phyloP scores from a whole-genome alignment of 192 early-diverging fungal genomes.

The Coemansia sp. region DNA sequence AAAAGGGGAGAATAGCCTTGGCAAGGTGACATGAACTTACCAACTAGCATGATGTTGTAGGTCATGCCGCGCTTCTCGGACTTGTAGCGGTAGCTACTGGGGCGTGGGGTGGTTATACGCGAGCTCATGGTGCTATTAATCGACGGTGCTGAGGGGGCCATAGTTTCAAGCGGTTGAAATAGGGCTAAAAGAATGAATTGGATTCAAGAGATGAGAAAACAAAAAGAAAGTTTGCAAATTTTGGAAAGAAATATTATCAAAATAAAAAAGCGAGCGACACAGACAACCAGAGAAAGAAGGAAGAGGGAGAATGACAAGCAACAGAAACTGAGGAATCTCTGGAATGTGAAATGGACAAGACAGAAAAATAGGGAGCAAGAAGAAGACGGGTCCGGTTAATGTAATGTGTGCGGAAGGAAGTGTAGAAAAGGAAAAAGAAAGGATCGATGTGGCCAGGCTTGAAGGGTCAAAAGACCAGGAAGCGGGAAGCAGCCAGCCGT shows the following conservation, averaged over 20 bases:
- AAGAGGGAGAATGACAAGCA: neutral
- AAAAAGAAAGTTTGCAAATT: neutral
- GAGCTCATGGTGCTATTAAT: conserved; percentile 53
- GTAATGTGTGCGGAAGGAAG: neutral
- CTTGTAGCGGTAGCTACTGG: conserved; percentile 76
- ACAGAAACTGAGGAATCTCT: neutral
- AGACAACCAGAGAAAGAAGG: neutral
- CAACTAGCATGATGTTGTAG: conserved; percentile 98
- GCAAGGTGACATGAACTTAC: conserved; percentile 54
- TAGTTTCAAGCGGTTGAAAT: conserved; percentile 7
- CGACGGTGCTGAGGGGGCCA: conserved; percentile 55
- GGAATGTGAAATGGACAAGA: neutral
- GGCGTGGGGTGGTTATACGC: conserved; percentile 51
- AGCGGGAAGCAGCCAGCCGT: too few species aligned
- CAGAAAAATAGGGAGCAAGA: neutral
- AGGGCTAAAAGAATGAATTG: neutral
- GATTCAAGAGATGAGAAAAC: conserved; percentile 6
- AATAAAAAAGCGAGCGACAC: neutral
- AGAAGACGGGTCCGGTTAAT: neutral
- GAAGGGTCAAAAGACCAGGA: neutral
- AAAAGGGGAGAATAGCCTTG: neutral
- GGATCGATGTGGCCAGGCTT: neutral
- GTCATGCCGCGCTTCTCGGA: conserved; percentile 95
- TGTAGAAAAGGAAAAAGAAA: conserved; percentile 4
- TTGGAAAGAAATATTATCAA: neutral